phyloP scores from a whole-genome alignment of 306 rosid species.

The Glycine soja region DNA sequence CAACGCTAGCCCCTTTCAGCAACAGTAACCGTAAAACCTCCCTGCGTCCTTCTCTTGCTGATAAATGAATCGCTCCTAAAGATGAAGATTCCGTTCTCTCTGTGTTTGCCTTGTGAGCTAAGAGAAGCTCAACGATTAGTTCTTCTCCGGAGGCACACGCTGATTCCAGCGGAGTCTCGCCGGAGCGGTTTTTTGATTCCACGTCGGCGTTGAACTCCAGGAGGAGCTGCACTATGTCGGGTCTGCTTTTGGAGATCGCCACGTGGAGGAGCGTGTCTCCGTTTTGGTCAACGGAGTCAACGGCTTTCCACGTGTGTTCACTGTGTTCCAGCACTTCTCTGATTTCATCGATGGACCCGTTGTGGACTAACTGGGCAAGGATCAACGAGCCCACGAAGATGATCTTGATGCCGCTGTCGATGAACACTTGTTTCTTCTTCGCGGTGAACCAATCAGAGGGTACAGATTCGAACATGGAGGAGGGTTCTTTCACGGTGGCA shows the following conservation, averaged over 20 bases:
- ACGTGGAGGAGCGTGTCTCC: slow-evolving; percentile 68
- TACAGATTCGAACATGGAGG: slow-evolving; percentile 64
- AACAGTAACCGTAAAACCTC: slow-evolving; percentile 70
- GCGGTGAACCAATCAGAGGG: slow-evolving; percentile 81
- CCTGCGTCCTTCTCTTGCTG: slow-evolving; percentile 60
- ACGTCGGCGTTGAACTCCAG: slow-evolving; percentile 72
- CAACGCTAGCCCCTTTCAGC: slow-evolving; percentile 66
- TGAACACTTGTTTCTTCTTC: slow-evolving; percentile 77
- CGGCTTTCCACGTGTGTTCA: slow-evolving; percentile 63
- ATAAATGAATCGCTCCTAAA: slow-evolving; percentile 67
- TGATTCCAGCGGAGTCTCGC: slow-evolving; percentile 60
- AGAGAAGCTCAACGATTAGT: slow-evolving; percentile 70
- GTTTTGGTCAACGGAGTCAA: slow-evolving; percentile 59
- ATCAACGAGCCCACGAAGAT: slow-evolving; percentile 69
- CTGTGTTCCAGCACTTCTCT: slow-evolving; percentile 72
- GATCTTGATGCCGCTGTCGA: slow-evolving; percentile 72
- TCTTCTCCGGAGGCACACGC: slow-evolving; percentile 64
- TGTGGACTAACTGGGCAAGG: slow-evolving; percentile 57
- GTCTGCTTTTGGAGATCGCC: slow-evolving; percentile 60
- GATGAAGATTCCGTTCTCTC: slow-evolving; percentile 58
- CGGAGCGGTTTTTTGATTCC: slow-evolving; percentile 51
- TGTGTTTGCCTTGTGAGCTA: slow-evolving; percentile 65
- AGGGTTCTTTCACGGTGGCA: slow-evolving; percentile 66
- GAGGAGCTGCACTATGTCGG: slow-evolving; percentile 75
- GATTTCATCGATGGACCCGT: slow-evolving; percentile 74